phyloP scores from a whole-genome alignment of 1,284 basidiomycete genomes.

The Ceratobasidium sp. region DNA sequence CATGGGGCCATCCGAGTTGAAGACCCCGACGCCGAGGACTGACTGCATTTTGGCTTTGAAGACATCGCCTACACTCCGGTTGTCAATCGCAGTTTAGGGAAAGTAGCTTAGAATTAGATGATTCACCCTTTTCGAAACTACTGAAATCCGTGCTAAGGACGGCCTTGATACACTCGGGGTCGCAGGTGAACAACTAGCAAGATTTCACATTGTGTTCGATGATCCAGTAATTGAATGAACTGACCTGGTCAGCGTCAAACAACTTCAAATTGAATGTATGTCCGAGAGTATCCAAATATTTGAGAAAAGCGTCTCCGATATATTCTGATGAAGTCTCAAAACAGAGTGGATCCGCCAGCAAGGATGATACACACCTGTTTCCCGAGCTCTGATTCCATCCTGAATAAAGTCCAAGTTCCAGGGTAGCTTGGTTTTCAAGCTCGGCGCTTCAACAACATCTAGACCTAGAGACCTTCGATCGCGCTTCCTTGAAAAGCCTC shows the following conservation, averaged over 20 bases:
- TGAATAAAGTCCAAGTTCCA: slow-evolving; percentile 39
- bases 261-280: slow-evolving; percentile 74
- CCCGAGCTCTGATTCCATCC: slow-evolving; percentile 16
- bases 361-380: slow-evolving; percentile 10
- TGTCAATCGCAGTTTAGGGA: background rate
- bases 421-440: slow-evolving; percentile 13
- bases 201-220: background rate
- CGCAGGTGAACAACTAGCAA: slow-evolving; percentile 60
- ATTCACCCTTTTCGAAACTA: slow-evolving; percentile 71
- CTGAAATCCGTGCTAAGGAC: slow-evolving; percentile 75
- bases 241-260: slow-evolving; percentile 73
- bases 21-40: slow-evolving; percentile 46
- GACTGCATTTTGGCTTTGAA: slow-evolving; percentile 18
- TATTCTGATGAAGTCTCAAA: slow-evolving; percentile 59
- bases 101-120: background rate
- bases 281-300: slow-evolving; percentile 74
- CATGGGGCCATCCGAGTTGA: slow-evolving; percentile 50
- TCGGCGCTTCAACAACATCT: slow-evolving; percentile 29
- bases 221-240: slow-evolving; percentile 51
- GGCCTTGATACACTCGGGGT: slow-evolving; percentile 71
- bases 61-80: slow-evolving; percentile 51
- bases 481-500: background rate
- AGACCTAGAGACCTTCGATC: slow-evolving; percentile 20
- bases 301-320: slow-evolving; percentile 70
- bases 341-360: background rate